Conservation (phyloP, 148 eudicot genomes). For the Camellia sinensis region DNA sequence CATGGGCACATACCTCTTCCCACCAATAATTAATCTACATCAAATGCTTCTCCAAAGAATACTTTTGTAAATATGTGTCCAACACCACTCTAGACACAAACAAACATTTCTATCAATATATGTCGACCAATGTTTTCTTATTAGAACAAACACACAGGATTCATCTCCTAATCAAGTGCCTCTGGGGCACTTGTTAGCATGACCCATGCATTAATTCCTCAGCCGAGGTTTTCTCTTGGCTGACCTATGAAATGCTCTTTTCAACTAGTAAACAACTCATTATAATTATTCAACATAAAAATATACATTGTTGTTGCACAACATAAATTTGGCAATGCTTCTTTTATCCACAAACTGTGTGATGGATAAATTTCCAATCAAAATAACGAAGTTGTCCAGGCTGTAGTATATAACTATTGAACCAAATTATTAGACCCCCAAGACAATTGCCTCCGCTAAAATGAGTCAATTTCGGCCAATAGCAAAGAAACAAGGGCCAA, state of each 20-base stretch:
- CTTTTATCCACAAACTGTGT: neutral
- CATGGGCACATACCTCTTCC: neutral
- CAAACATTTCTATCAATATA: neutral
- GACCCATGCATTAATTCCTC: neutral
- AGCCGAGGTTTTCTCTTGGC: neutral
- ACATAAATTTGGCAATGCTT: neutral
- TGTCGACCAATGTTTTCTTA: neutral
- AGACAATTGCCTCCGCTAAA: neutral
- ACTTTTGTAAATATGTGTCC: neutral
- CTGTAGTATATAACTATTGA: neutral
- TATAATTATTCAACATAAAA: neutral
- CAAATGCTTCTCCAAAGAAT: neutral
- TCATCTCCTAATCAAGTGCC: neutral
- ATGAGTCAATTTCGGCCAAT: neutral
- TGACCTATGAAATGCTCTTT: conserved; percentile 2
- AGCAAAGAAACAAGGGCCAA: neutral
- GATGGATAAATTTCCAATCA: neutral
- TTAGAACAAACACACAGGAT: neutral
- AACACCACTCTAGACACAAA: neutral
- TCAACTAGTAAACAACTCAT: neutral
- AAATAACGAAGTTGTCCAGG: neutral
- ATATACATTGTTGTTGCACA: neutral
- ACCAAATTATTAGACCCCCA: neutral
- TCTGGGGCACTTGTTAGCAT: too few relatives aligned
- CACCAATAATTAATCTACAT: neutral